These are phyloP conservation scores for Cytospora schulzeri DNA, from an alignment of 2,329 filamentous ascomycete species.

Conservation along the genomic window DNA sequence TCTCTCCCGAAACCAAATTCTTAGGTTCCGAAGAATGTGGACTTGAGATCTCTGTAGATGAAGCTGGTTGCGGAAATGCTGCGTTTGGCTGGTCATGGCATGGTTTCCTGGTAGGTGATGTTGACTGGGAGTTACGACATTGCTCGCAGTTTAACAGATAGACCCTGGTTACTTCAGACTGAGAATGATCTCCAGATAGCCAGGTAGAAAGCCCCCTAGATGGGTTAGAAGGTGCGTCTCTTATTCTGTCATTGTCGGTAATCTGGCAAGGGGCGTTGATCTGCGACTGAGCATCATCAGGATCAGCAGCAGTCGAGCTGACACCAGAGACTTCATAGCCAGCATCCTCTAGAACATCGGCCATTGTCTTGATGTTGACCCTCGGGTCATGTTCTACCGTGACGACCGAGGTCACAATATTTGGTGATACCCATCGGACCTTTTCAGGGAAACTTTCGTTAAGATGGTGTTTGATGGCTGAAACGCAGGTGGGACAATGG, in stretches of 20 bases:
- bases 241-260: constrained; percentile 14
- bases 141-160: constrained; percentile 49
- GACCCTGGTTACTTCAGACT: constrained; percentile 32
- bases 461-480: constrained; percentile 63
- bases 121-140: constrained; percentile 37
- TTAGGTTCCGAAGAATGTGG: background rate
- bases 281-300: constrained; percentile 25
- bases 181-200: constrained; percentile 29
- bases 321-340: constrained; percentile 62
- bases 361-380: constrained; percentile 48
- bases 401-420: constrained; percentile 71
- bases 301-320: constrained; percentile 39
- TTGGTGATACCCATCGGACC: constrained; percentile 64
- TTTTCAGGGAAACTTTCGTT: constrained; percentile 47
- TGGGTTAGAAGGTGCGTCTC: constrained; percentile 22
- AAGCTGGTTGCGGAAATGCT: background rate
- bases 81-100: constrained; percentile 3
- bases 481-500: constrained; percentile 77
- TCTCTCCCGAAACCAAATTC: background rate
- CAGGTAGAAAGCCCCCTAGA: constrained; percentile 34
- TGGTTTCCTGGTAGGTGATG: constrained; percentile 13
- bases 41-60: constrained; percentile 1
- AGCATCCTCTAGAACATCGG: constrained; percentile 52
- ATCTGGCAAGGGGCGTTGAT: constrained; percentile 28
- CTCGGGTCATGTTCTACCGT: constrained; percentile 57